Evolutionary conservation across 208 protist genomes (phyloP).

Genomic region (Trypanosoma brucei): DNA sequence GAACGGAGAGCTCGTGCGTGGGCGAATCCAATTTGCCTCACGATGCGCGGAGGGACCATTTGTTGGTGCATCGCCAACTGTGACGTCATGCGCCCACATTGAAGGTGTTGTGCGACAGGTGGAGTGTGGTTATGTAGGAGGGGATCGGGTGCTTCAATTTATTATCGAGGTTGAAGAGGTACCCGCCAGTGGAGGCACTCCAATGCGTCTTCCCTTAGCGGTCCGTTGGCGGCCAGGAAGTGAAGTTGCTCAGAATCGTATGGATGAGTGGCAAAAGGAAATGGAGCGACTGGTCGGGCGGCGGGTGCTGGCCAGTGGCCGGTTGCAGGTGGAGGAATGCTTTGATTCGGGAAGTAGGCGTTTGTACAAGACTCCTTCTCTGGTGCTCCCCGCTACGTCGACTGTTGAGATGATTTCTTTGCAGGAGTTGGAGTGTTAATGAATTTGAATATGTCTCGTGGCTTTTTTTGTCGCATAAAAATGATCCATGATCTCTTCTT

Average conservation of each 20-base stretch:
- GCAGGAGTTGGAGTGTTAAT: conserved; percentile 7
- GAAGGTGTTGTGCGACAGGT: conserved; percentile 43
- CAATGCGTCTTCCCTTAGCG: conserved; percentile 22
- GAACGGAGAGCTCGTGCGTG: background rate
- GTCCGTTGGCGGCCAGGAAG: conserved; percentile 31
- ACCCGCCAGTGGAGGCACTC: background rate
- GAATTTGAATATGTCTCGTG: background rate
- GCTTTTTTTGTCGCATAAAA: no score
- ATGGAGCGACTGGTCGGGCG: conserved; percentile 14
- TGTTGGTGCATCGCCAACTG: conserved; percentile 11
- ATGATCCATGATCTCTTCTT: no score
- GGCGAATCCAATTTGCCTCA: conserved; percentile 16
- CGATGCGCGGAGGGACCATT: conserved; percentile 15
- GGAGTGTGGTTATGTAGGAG: conserved; percentile 26
- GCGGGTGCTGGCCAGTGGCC: conserved; percentile 43
- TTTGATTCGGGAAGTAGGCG: conserved; percentile 35
- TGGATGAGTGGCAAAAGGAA: conserved; percentile 5
- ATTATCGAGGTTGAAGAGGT: conserved; percentile 28
- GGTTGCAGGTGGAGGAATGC: conserved; percentile 43
- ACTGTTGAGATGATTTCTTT: conserved; percentile 13
- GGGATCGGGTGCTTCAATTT: conserved; percentile 37
- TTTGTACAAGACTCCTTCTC: conserved; percentile 38
- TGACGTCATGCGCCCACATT: conserved; percentile 42
- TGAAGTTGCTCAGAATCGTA: background rate
- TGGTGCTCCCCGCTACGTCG: conserved; percentile 28